phyloP scores from a whole-genome alignment of 306 rosid species.

The Fagus sylvatica region DNA sequence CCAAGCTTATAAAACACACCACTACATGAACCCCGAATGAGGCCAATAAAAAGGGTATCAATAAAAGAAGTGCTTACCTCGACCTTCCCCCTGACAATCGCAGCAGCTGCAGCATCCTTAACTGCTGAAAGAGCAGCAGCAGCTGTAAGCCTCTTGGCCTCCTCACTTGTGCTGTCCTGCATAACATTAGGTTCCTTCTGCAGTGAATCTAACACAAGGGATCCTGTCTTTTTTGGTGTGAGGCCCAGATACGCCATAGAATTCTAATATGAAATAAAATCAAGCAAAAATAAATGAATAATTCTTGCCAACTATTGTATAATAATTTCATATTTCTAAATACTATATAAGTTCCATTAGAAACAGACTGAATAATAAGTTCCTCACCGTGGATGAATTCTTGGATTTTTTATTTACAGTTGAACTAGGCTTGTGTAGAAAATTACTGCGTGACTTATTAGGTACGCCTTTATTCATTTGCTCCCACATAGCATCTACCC shows the following conservation, averaged over 20 bases:
- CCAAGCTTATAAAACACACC: background rate
- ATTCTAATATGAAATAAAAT: conserved; percentile 43
- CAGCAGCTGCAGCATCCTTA: conserved; percentile 45
- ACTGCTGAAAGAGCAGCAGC: conserved; percentile 43
- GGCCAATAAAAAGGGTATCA: background rate
- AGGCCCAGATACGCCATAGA: conserved; percentile 84
- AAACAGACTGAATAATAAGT: conserved; percentile 6
- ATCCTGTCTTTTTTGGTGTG: conserved; percentile 53
- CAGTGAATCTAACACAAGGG: conserved; percentile 35
- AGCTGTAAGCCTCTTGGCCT: conserved; percentile 67
- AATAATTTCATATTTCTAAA: conserved; percentile 4
- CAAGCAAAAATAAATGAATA: conserved; percentile 18
- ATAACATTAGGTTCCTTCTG: conserved; percentile 32
- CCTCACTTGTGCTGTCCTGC: conserved; percentile 52
- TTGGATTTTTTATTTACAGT: conserved; percentile 43
- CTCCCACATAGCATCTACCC: conserved; percentile 89
- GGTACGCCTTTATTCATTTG: conserved; percentile 90
- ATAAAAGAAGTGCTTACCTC: conserved; percentile 47
- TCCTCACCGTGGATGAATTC: conserved; percentile 72
- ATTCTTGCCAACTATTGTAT: conserved; percentile 20
- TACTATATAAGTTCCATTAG: background rate
- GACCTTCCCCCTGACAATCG: conserved; percentile 71
- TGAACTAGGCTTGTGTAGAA: conserved; percentile 50
- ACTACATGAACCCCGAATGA: background rate
- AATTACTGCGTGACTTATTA: conserved; percentile 42